Base-by-base conservation (phyloP, 768 basidiomycete species). In the Kwoniella dendrophila region DNA sequence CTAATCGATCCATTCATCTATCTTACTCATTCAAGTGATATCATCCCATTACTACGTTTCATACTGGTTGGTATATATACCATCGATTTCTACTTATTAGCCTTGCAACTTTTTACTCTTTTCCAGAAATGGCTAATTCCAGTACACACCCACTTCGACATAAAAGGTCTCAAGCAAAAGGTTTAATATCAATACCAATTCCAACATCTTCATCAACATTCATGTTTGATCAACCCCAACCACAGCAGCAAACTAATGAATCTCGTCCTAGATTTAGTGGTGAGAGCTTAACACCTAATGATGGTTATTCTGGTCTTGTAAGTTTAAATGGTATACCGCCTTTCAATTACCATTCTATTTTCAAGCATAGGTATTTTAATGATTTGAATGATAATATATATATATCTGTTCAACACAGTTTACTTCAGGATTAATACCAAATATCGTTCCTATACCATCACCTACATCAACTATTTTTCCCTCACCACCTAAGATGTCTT, bases 251-350 rank as follows among this genome's bases (percentile, higher is more conserved):
- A 26, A 12, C 30, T 48, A 20, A 34, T 11, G 44, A 49, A 49
- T 2, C 56, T n/a, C 26, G 48, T 11, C 41, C 60, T 10, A 56
- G 70, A 30, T 65, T 57, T 38, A 62, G 60, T 24, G 72, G 67
- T 5, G 64, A 67, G n/a, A 67, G 62, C 20, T 50, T 70, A 14
- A 60, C 66, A 10, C 69, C 72, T n/a, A 45, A 59, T 33, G 62
- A 70, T 49, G 73, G 65, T 16, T 75, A 75, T 54, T 69, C 67
- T 2, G 48, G 53, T 12, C 38, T 75, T 32, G 73, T 75, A 57
- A 44, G 68, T 66, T 18, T 24, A 26, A 22, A 24, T 20, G 41
- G 16, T 1, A 29, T 32, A n/a, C 29, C 16, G 18, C 11, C 29
- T 49, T 22, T 53, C 52, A 14, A 16, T 29, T 38, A 3, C 32